Evolutionary conservation across 768 basidiomycete genomes (phyloP).

Genomic region (Panus rudis): DNA sequence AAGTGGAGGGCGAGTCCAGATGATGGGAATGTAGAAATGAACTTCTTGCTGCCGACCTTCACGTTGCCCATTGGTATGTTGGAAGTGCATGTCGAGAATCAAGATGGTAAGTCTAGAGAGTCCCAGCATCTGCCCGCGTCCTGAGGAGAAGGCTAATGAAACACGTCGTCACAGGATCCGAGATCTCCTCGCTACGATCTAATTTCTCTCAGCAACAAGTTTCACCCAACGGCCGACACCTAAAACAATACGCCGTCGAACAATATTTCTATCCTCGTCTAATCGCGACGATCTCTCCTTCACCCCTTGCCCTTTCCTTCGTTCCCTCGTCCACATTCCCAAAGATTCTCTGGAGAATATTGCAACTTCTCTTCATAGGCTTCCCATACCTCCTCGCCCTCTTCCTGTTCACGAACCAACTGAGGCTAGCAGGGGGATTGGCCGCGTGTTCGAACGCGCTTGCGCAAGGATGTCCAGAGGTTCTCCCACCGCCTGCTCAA

Average conservation of each 20-base stretch:
- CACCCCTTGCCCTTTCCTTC: slow-evolving; percentile 18
- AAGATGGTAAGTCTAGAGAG: slow-evolving; percentile 38
- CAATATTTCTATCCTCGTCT: slow-evolving; percentile 55
- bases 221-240: slow-evolving; percentile 32
- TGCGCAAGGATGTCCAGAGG: neutral
- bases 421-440: neutral
- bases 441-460: neutral
- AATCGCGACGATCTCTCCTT: slow-evolving; percentile 24
- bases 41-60: slow-evolving; percentile 66
- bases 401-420: slow-evolving; percentile 21
- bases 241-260: slow-evolving; percentile 51
- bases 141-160: neutral
- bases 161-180: slow-evolving; percentile 28
- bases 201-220: slow-evolving; percentile 50
- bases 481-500: neutral
- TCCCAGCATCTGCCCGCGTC: neutral
- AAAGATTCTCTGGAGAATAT: neutral
- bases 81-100: slow-evolving; percentile 50
- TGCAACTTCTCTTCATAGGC: neutral
- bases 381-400: slow-evolving; percentile 20
- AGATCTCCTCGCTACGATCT: slow-evolving; percentile 38
- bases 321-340: slow-evolving; percentile 1
- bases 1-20: slow-evolving; percentile 33
- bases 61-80: slow-evolving; percentile 59
- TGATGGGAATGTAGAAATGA: slow-evolving; percentile 24